Evolutionary conservation across 768 basidiomycete species (phyloP).

Genomic region (Crassisporium funariophilum): DNA sequence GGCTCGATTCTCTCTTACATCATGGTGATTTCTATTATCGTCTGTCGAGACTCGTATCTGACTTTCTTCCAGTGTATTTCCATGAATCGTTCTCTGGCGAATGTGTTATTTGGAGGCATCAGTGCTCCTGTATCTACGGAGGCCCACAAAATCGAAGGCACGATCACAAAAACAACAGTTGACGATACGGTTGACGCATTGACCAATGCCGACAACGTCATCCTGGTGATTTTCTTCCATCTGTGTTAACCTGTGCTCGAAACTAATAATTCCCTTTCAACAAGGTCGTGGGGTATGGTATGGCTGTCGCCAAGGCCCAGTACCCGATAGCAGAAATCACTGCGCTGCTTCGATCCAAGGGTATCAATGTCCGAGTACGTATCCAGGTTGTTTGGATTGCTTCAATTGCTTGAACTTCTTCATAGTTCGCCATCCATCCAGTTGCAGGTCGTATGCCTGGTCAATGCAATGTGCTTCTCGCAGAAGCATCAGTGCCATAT

Average conservation of each 20-base stretch:
- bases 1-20: conserved; percentile 92
- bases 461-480: conserved; percentile 89
- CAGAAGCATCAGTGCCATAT: conserved; percentile 89
- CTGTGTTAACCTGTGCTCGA: not conserved
- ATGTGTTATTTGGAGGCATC: conserved; percentile 90
- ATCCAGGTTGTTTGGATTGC: conserved; percentile 11
- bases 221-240: conserved; percentile 49
- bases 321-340: conserved; percentile 79
- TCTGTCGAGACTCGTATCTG: no score
- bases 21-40: conserved; percentile 61
- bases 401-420: not conserved
- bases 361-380: conserved; percentile 70
- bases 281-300: conserved; percentile 88
- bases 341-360: conserved; percentile 68
- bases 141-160: conserved; percentile 78
- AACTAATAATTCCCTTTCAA: not conserved
- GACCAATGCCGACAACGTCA: conserved; percentile 79
- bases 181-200: conserved; percentile 84
- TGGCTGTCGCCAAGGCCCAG: conserved; percentile 92
- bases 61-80: conserved; percentile 63
- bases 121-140: conserved; percentile 55
- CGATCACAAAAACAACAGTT: conserved; percentile 73
- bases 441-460: conserved; percentile 94
- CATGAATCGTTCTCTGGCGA: conserved; percentile 86
- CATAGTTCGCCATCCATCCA: conserved; percentile 79